phyloP scores from a whole-genome alignment of 2,329 filamentous ascomycete genomes.

The Aspergillus clavatus region DNA sequence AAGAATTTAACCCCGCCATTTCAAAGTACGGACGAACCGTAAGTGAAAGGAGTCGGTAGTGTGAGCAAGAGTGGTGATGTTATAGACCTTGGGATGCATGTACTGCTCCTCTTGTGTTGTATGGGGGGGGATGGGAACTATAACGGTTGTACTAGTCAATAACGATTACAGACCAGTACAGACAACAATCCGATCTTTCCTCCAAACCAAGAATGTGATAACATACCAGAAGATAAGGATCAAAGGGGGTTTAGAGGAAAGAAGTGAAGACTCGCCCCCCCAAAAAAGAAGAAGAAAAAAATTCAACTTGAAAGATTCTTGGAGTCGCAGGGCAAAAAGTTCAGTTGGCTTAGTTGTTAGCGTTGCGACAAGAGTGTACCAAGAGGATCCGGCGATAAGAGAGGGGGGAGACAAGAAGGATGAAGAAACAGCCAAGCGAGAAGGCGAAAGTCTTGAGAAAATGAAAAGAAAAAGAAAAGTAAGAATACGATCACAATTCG shows the following conservation, averaged over 20 bases:
- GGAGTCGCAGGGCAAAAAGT: neutral
- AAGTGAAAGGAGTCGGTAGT: slow-evolving; percentile 29
- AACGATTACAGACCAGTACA: neutral
- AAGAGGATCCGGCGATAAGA: neutral
- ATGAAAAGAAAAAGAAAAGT: slow-evolving; percentile 6
- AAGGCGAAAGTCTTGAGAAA: slow-evolving; percentile 1
- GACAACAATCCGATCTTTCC: no score
- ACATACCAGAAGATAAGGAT: slow-evolving; percentile 8
- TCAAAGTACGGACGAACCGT: slow-evolving; percentile 34
- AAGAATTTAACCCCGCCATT: slow-evolving; percentile 34
- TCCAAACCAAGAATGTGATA: no score
- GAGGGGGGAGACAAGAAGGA: neutral
- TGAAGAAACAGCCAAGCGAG: slow-evolving; percentile 3
- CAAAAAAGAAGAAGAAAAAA: no score
- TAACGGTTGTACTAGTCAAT: no score
- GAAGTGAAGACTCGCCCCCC: neutral
- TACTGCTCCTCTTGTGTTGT: slow-evolving; percentile 18
- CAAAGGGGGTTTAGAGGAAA: slow-evolving; percentile 5
- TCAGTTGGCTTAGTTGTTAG: neutral
- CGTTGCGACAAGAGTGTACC: neutral
- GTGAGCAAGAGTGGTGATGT: slow-evolving; percentile 19
- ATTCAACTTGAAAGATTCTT: no score
- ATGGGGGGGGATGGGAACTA: no score
- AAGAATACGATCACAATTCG: neutral
- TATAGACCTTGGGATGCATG: slow-evolving; percentile 32